Percentiles rank a stretch among this genome's conserved stretches.
Evolutionary conservation across 495 filamentous ascomycete genomes (phyloP).

Genomic region (Xylaria cubensis): DNA sequence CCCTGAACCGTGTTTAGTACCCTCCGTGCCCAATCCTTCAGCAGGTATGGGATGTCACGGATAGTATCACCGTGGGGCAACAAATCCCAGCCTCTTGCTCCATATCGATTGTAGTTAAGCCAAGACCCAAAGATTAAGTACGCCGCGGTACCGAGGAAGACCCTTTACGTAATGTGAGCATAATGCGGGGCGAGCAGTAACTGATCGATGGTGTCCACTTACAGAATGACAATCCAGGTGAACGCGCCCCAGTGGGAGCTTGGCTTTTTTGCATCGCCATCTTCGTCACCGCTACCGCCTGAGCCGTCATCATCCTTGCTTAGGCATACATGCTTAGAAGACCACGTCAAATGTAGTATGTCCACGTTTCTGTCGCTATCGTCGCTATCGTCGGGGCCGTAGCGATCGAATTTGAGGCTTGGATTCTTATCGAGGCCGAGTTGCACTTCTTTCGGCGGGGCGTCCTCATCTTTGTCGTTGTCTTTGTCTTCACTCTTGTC

Average conservation of each 20-base stretch:
- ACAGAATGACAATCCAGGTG: conserved; percentile 97
- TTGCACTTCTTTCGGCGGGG: conserved; percentile 53
- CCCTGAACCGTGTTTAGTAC: conserved; percentile 87
- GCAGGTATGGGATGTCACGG: conserved; percentile 87
- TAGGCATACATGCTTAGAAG: conserved; percentile 85
- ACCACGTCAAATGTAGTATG: conserved; percentile 78
- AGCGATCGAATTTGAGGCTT: conserved; percentile 76
- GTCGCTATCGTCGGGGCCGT: conserved; percentile 56
- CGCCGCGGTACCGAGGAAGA: conserved; percentile 83
- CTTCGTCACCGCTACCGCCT: conserved; percentile 20
- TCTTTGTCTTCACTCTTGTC: conserved; percentile 30
- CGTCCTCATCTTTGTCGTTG: conserved; percentile 38
- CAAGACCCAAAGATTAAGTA: conserved; percentile 98
- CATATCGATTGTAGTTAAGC: conserved; percentile 98
- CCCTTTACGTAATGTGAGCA: conserved; percentile 52
- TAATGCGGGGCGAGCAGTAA: background rate
- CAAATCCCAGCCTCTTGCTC: conserved; percentile 92
- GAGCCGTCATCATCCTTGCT: conserved; percentile 56
- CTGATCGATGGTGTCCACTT: conserved; percentile 48
- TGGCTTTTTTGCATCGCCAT: conserved; percentile 34
- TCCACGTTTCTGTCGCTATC: conserved; percentile 43
- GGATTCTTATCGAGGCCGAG: conserved; percentile 51
- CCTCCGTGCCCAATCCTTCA: conserved; percentile 83
- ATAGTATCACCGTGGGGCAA: conserved; percentile 92
- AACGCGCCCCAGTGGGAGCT: conserved; percentile 85